Evolutionary conservation across 306 rosid species (phyloP).

Genomic region (Casuarina glauca): DNA sequence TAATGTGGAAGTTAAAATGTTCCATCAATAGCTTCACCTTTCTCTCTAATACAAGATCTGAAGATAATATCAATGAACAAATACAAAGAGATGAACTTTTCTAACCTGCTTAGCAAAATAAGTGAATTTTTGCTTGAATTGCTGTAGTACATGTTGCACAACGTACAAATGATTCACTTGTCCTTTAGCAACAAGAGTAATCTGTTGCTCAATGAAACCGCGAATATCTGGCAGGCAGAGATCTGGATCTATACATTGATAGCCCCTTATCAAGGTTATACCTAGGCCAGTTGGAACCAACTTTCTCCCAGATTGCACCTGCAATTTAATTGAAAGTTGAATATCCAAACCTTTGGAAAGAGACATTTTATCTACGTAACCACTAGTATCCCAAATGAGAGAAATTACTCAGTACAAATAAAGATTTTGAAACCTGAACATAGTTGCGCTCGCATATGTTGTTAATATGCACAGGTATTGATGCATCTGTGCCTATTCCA

Average conservation of each 20-base stretch:
- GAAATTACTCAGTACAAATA: not conserved
- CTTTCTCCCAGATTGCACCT: constrained; percentile 97
- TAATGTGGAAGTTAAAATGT: not conserved
- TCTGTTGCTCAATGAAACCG: constrained; percentile 98
- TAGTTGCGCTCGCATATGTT: constrained; percentile 96
- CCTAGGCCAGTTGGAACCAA: constrained; percentile 84
- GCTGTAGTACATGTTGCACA: constrained; percentile 85
- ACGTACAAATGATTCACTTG: constrained; percentile 77
- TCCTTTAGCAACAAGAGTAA: constrained; percentile 86
- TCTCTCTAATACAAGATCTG: not conserved
- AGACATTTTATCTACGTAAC: constrained; percentile 5
- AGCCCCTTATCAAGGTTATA: constrained; percentile 86
- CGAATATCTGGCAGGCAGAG: constrained; percentile 99
- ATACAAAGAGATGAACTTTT: constrained; percentile 1
- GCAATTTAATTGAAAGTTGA: constrained; percentile 39
- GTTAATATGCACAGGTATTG: constrained; percentile 93
- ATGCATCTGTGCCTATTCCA: constrained; percentile 97
- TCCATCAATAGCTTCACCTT: not conserved
- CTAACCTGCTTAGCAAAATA: constrained; percentile 91
- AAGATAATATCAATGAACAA: not conserved
- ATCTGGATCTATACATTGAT: constrained; percentile 93
- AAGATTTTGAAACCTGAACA: constrained; percentile 68
- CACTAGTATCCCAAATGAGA: constrained; percentile 1
- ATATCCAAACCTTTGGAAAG: constrained; percentile 24
- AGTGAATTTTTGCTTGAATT: constrained; percentile 80